Evolutionary conservation across 108 stramenopile genomes (phyloP).

Genomic region (Cafeteria roenbergensis): DNA sequence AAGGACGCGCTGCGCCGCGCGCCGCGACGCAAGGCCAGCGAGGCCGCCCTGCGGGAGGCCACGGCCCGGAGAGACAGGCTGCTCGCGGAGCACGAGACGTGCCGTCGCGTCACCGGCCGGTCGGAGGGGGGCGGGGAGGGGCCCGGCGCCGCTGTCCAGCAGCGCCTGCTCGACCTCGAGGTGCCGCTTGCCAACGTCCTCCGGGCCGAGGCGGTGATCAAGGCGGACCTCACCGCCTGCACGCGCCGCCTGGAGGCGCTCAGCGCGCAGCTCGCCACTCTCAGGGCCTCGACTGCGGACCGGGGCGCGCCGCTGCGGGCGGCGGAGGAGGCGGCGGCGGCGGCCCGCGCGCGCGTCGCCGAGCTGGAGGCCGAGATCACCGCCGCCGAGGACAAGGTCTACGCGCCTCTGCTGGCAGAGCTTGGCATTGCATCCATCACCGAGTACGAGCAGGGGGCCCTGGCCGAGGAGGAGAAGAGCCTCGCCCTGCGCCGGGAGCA

Average conservation of each 20-base stretch:
- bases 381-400: conserved; percentile 42
- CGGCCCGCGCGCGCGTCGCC: conserved; percentile 27
- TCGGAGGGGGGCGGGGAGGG: neutral
- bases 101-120: too few relatives aligned
- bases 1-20: neutral
- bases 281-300: conserved; percentile 44
- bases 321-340: conserved; percentile 29
- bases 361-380: conserved; percentile 50
- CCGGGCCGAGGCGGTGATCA: neutral
- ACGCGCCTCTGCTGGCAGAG: neutral
- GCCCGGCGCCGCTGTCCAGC: neutral
- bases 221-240: conserved; percentile 8
- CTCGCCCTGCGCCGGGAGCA: neutral
- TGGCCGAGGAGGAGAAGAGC: neutral
- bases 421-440: neutral
- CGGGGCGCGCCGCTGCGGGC: conserved; percentile 40
- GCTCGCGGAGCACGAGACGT: conserved; percentile 52
- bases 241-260: conserved; percentile 36
- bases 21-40: conserved; percentile 36
- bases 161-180: neutral
- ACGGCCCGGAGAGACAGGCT: conserved; percentile 54
- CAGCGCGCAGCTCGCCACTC: conserved; percentile 41
- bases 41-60: conserved; percentile 53
- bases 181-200: neutral
- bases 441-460: conserved; percentile 1